These are phyloP conservation scores for Lactifluus rugatus DNA, from an alignment of 768 basidiomycete genomes.

Conservation along the genomic window DNA sequence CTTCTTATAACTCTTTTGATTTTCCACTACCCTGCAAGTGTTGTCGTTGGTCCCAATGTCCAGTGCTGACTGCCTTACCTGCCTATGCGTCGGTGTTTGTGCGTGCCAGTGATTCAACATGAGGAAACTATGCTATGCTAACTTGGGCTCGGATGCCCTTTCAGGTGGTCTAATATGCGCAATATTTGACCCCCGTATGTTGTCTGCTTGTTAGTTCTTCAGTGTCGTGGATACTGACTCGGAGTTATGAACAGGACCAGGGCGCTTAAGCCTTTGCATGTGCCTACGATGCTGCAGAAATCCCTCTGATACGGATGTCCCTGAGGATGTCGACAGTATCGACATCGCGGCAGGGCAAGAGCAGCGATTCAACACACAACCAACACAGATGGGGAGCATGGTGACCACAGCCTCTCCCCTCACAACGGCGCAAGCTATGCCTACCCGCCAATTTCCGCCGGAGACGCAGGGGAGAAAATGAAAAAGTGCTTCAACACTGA, in stretches of 20 bases:
- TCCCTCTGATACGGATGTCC: background rate
- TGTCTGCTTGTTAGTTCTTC: background rate
- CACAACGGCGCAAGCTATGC: background rate
- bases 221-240: background rate
- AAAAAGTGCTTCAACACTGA: too few relatives aligned
- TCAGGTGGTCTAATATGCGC: background rate
- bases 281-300: background rate
- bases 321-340: background rate
- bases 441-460: background rate
- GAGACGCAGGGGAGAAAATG: background rate
- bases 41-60: background rate
- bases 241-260: background rate
- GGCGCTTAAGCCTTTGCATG: background rate
- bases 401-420: background rate
- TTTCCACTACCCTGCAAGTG: background rate
- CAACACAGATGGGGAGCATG: background rate
- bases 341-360: background rate
- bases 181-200: background rate
- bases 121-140: background rate
- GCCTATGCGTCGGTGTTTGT: background rate
- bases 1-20: background rate
- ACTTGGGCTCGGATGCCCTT: background rate
- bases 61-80: background rate
- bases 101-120: background rate
- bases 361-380: background rate